Evolutionary conservation across 2,329 filamentous ascomycete genomes (phyloP).

Genomic region (Cladosporium sp.): DNA sequence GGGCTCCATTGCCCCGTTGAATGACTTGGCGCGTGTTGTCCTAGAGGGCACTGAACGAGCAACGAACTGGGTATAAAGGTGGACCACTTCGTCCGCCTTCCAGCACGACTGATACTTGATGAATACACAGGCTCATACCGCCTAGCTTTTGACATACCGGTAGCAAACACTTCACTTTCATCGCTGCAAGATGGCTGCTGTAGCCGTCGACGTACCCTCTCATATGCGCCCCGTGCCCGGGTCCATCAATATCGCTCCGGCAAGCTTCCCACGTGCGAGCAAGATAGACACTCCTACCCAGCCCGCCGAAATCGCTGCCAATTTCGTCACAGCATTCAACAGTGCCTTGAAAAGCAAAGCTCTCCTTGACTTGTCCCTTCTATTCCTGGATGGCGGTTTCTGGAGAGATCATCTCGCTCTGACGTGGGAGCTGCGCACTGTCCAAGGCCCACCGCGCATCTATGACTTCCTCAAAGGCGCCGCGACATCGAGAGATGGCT

Average conservation of each 20-base stretch:
- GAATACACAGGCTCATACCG: too few relatives aligned
- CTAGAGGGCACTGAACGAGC: too few relatives aligned
- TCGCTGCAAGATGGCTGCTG: neutral
- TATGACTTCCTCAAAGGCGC: slow-evolving; percentile 33
- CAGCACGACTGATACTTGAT: too few relatives aligned
- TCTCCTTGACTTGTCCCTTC: neutral
- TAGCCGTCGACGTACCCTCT: neutral
- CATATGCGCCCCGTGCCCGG: slow-evolving; percentile 2
- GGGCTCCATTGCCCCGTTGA: too few relatives aligned
- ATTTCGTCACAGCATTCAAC: neutral
- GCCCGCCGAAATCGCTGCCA: neutral
- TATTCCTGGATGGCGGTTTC: slow-evolving; percentile 12
- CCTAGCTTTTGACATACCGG: too few relatives aligned
- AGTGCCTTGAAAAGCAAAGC: neutral
- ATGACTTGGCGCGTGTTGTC: too few relatives aligned
- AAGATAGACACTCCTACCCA: neutral
- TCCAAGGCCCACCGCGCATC: slow-evolving; percentile 45
- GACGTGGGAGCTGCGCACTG: slow-evolving; percentile 53
- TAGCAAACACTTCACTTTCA: too few relatives aligned
- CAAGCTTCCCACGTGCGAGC: neutral
- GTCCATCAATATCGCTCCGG: neutral
- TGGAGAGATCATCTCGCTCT: slow-evolving; percentile 58
- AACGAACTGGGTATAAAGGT: too few relatives aligned
- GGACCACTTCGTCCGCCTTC: too few relatives aligned
- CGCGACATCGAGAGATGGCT: slow-evolving; percentile 30